phyloP scores from a whole-genome alignment of 192 early-diverging fungal genomes.

The Rhizophagus sp. region DNA sequence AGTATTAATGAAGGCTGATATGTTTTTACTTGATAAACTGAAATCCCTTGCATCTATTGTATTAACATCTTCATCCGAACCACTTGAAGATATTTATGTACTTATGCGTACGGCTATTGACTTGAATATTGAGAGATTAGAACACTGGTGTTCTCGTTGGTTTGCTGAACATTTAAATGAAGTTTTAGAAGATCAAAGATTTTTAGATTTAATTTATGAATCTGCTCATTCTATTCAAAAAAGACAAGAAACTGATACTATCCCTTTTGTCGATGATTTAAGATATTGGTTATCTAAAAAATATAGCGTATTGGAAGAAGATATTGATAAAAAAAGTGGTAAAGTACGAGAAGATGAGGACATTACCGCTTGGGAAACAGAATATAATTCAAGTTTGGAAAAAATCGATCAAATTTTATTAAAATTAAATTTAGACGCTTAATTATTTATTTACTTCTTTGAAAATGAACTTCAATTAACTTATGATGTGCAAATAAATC shows the following conservation, averaged over 20 bases:
- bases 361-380: constrained; percentile 15
- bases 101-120: constrained; percentile 42
- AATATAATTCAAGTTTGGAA: constrained; percentile 42
- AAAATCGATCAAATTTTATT: constrained; percentile 46
- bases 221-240: constrained; percentile 39
- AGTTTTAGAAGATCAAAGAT: constrained; percentile 30
- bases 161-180: constrained; percentile 46
- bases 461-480: no score
- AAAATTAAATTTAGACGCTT: constrained; percentile 43
- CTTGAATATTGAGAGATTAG: constrained; percentile 48
- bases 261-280: constrained; percentile 57
- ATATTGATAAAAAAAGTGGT: constrained; percentile 34
- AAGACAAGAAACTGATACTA: constrained; percentile 51
- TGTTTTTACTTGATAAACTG: constrained; percentile 49
- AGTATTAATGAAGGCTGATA: constrained; percentile 46
- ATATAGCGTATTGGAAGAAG: constrained; percentile 30
- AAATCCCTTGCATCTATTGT: constrained; percentile 45
- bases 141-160: constrained; percentile 44
- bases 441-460: background rate
- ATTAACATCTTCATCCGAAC: constrained; percentile 33
- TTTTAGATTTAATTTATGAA: constrained; percentile 41
- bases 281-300: constrained; percentile 46
- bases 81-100: constrained; percentile 33
- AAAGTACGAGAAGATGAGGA: constrained; percentile 37
- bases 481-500: background rate